Evolutionary conservation across 2,329 filamentous ascomycete species (phyloP), one percentile per base, ranked within the genome.

Genomic region (Xenoacremonium recifei): DNA sequence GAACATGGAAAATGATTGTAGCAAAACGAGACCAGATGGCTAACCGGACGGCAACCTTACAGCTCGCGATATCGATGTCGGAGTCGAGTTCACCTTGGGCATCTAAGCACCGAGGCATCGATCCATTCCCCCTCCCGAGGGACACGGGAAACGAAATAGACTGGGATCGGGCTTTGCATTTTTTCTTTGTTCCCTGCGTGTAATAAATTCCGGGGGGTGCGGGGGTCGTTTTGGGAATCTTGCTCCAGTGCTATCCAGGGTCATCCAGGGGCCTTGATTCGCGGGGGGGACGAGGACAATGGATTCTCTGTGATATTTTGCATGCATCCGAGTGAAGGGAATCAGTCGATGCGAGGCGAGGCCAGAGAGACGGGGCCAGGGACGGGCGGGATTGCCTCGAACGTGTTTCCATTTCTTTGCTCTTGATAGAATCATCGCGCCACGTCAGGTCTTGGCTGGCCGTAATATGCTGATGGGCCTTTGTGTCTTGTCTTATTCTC

Each of bases 1-100:
- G n/a, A n/a, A n/a, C n/a, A n/a, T n/a, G n/a, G n/a, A n/a, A n/a
- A n/a, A n/a, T n/a, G n/a, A n/a, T n/a, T n/a, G n/a, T n/a, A n/a
- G n/a, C n/a, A n/a, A n/a, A n/a, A n/a, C n/a, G n/a, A n/a, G n/a
- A n/a, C n/a, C n/a, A n/a, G n/a, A n/a, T 25, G 40, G 39, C 57
- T 62, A 58, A 56, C 31, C 13, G 23, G 27, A 19, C n/a, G n/a
- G n/a, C n/a, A n/a, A n/a, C 35, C 18, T 25, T 41, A 37, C 58
- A 87, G 88, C 93, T 60, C 87, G 92, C 61, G 91, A 96, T 60
- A 96, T 96, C 63, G 93, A 97, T 63, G 92, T 97, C 54, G 92
- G 91, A 60, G 92, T 97, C 60, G 89, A 95, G 74, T 96, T 95
- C 73, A 87, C 84, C 58, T 80, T 96, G 64, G 92, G 90, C 74